Evolutionary conservation across 2,329 filamentous ascomycete species (phyloP).

Genomic region (Phialophora tarda): DNA sequence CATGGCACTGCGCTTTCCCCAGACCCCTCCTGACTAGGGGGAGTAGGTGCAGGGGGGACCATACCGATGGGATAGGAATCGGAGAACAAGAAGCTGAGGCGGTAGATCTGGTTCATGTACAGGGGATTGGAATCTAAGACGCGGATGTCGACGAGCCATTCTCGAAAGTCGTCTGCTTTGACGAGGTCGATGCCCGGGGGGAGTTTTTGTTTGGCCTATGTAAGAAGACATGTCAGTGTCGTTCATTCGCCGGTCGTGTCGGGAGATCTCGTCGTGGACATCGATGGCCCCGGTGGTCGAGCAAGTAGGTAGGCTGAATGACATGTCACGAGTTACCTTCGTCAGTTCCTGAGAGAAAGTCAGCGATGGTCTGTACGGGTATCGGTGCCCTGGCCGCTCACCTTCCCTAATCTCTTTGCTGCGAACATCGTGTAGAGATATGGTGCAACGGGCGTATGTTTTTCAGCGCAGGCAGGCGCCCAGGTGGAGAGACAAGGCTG

Average conservation of each 20-base stretch:
- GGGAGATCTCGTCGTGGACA: not conserved
- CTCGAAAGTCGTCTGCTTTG: slow-evolving; percentile 78
- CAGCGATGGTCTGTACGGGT: not conserved
- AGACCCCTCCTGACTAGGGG: not conserved
- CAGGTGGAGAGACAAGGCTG: slow-evolving; percentile 11
- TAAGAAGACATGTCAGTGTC: not conserved
- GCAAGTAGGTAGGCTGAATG: not conserved
- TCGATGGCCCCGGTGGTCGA: not conserved
- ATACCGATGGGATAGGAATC: slow-evolving; percentile 87
- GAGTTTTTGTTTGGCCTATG: slow-evolving; percentile 62
- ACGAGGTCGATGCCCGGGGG: slow-evolving; percentile 77
- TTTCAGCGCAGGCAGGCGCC: slow-evolving; percentile 5
- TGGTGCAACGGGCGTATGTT: not conserved
- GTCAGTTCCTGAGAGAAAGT: slow-evolving; percentile 55
- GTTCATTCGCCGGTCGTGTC: not conserved
- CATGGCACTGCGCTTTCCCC: not conserved
- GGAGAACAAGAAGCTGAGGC: slow-evolving; percentile 86
- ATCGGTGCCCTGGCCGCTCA: slow-evolving; percentile 40
- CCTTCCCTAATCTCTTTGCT: slow-evolving; percentile 55
- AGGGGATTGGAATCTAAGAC: slow-evolving; percentile 91
- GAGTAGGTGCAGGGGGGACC: slow-evolving; percentile 28
- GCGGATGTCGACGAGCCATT: slow-evolving; percentile 90
- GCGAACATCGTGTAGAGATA: slow-evolving; percentile 54
- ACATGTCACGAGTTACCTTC: slow-evolving; percentile 52
- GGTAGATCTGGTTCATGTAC: slow-evolving; percentile 78